Base-by-base conservation (phyloP, 306 rosid species). In the Ammopiptanthus mongolicus region DNA sequence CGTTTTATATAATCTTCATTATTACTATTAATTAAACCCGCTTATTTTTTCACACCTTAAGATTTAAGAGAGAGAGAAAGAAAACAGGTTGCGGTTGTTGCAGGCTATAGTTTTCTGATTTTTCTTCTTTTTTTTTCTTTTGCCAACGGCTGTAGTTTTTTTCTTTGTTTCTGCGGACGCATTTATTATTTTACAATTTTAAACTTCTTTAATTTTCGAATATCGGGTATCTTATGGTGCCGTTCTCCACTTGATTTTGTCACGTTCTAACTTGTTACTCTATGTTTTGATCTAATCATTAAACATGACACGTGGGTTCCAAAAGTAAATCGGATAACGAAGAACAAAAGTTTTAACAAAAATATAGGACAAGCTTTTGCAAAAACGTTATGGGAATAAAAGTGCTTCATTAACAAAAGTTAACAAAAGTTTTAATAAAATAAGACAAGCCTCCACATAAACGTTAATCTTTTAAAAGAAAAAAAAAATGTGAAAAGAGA, bases 231-330 rank as follows among this genome's bases (percentile, higher is more conserved):
- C 61, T 15, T 70, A 77, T 19, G 47, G 19, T 17, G 52, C 41
- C 23, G 47, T 55, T 76, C n/a, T 39, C 48, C 42, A 11, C 51
- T 13, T 23, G 14, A 64, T 64, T 41, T 65, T 74, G 60, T 73
- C 83, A 1, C 14, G n/a, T 34, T 31, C 62, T 17, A 51, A 59
- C 51, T 48, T 17, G 46, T 71, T 25, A 23, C 25, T 13, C 25
- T 13, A 41, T 47, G 44, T 67, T 80, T 78, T 41, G 21, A 73
- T 77, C 65, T 34, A 67, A 81, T 75, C 53, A 80, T 78, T 52
- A 22, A 53, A 17, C 0, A 14, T 21, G 14, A 59, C 76, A 72
- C 87, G 82, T 71, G 82, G 77, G 50, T 48, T 78, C 25, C 23
- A 13, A 25, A 25, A 25, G 3, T 8, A 52, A 37, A 11, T 41